Conservation (phyloP, 2,329 filamentous ascomycete species). For the Aspergillus ochraceus region DNA sequence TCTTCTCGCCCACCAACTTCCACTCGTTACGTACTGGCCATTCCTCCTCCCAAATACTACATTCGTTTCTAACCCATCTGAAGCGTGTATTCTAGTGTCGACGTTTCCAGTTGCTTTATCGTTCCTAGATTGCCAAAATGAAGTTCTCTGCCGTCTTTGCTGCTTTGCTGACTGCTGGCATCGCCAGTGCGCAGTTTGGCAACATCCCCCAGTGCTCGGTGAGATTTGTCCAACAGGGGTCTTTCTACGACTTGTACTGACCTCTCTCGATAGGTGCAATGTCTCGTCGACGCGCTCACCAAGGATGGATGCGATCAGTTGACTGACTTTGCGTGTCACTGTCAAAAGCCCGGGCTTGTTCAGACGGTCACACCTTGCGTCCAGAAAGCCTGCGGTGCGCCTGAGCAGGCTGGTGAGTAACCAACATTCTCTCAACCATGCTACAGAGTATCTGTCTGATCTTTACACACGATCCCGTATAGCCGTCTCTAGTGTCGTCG, state of each 20-base stretch:
- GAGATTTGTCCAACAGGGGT: slow-evolving; percentile 18
- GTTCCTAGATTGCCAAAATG: slow-evolving; percentile 26
- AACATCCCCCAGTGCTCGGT: slow-evolving; percentile 50
- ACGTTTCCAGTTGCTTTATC: background rate
- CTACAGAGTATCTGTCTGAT: background rate
- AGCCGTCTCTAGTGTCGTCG: slow-evolving; percentile 40
- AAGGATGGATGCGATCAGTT: slow-evolving; percentile 47
- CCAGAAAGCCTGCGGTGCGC: slow-evolving; percentile 39
- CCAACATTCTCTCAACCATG: background rate
- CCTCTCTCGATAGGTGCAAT: slow-evolving; percentile 39
- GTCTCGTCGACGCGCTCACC: slow-evolving; percentile 45
- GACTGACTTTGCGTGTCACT: slow-evolving; percentile 53
- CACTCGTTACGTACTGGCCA: background rate
- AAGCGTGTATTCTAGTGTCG: background rate
- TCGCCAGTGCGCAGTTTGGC: slow-evolving; percentile 48
- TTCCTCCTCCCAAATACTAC: background rate
- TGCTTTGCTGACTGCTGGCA: slow-evolving; percentile 44
- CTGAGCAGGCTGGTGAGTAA: slow-evolving; percentile 40
- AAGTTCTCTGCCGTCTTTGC: slow-evolving; percentile 32
- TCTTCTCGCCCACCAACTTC: background rate
- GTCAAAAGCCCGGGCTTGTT: slow-evolving; percentile 47
- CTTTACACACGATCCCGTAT: background rate
- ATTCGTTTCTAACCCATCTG: background rate
- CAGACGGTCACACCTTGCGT: slow-evolving; percentile 49
- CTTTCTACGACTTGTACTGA: background rate